Base-by-base conservation (phyloP, 192 early-diverging fungal species). In the Kappamyces sp. region DNA sequence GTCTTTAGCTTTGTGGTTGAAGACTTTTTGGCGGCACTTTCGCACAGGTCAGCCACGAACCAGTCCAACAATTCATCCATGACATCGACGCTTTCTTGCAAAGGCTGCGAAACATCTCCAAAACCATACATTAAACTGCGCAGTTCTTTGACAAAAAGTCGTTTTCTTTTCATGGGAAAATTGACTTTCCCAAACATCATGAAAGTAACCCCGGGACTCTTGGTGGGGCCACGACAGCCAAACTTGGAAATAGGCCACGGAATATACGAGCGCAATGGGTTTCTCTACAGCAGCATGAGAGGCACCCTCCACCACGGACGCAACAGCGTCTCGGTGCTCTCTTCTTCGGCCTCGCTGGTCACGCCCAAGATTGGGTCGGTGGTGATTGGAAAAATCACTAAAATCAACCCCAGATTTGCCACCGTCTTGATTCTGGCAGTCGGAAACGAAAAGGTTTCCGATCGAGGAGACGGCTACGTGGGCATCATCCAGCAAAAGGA, bases 341-440 rank as follows among this genome's bases (percentile, higher is more conserved):
- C 34, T 7, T 31, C 31, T 39, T 22, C 40, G 32, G 29, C 39
- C 2, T 40, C 33, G 11, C 35, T 37, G 37, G 81, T 80, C 4
- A 80, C 90, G 12, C 96, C 96, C 4, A 77, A 83, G 30, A 66
- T 78, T 32, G 59, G 51, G 8, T 49, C 57, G 12, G 72, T 74
- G 5, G 83, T 94, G 6, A 90, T 86, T 1, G 90, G 91, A 15
- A 89, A 86, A 53, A 86, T 96, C 1, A 80, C 90, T 11, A 85
- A 91, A n/a, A 88, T 99, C 51, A 97, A 87, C 64, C 85, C 90
- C 30, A 84, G 80, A 4, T 80, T 86, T 14, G 96, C 96, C 1
- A 83, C 86, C 3, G 81, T 99, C 31, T 83, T 78, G 34, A 97
- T 99, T 49, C 88, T 95, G 84, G 86, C 96, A 43, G 93, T 97